Conservation (phyloP, 1,139 yeast species). For the Scheffersomyces lignicola region DNA sequence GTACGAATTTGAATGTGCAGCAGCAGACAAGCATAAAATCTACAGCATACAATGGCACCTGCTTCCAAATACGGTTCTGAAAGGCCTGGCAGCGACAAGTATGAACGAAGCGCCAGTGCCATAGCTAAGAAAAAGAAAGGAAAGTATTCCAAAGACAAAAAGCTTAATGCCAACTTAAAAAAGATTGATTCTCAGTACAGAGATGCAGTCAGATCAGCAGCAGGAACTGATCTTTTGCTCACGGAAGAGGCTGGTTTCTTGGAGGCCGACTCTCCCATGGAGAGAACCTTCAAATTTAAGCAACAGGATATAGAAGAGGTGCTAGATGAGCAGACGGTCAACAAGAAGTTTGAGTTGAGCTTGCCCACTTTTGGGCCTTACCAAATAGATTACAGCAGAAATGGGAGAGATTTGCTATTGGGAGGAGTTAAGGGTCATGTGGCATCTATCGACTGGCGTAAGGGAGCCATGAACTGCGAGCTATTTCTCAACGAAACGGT, state of each 20-base stretch:
- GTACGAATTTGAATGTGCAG: no score
- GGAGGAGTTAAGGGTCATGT: conserved; percentile 95
- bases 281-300: conserved; percentile 79
- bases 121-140: conserved; percentile 16
- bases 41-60: conserved; percentile 10
- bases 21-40: background rate
- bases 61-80: conserved; percentile 22
- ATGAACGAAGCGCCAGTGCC: conserved; percentile 19
- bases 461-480: conserved; percentile 79
- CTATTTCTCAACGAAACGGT: conserved; percentile 85
- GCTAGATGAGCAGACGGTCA: conserved; percentile 78
- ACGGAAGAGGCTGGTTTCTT: conserved; percentile 83
- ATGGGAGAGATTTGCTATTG: conserved; percentile 80
- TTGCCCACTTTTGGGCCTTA: conserved; percentile 88
- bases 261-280: conserved; percentile 88
- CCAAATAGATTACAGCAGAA: conserved; percentile 73
- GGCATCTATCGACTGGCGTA: conserved; percentile 95
- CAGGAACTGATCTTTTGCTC: conserved; percentile 79
- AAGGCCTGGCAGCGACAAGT: conserved; percentile 18
- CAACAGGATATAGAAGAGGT: conserved; percentile 76
- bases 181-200: conserved; percentile 71
- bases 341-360: conserved; percentile 72
- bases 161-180: conserved; percentile 63
- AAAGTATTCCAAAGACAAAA: conserved; percentile 51
- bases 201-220: conserved; percentile 78